Base-by-base conservation (phyloP, 352 stramenopile species). In the Phytopythium kandeliae region DNA sequence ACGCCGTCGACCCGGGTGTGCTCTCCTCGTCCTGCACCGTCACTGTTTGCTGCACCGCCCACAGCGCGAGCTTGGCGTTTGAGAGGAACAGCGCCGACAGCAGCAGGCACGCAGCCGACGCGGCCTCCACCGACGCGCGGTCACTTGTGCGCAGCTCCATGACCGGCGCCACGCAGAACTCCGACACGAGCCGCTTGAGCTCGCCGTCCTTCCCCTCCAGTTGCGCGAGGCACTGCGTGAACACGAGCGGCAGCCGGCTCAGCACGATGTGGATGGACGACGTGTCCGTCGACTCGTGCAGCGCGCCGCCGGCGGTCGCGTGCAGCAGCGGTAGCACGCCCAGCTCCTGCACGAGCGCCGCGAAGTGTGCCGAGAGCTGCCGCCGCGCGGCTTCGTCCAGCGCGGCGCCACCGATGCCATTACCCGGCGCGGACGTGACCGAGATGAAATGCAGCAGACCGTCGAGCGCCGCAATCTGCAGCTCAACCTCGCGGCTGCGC, bases 151-250 rank as follows among this genome's bases (percentile, higher is more conserved):
- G 68, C 9, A 72, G 65, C 3, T 50, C 58, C 0, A 92, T 41
- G 13, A 94, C 78, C 7, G 84, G 84, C 13, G 66, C 55, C 5
- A 91, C 78, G 40, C 84, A 92, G 62, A 63, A 87, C 41, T 87
- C 73, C 1, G 62, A 61, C 33, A 91, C 79, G 15, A 92, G 55
- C 25, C 78, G 72, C 69, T 89, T 78, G 10, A 91, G 54, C 44
- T 75, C 61, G 24, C 44, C 57, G 22, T 94, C 83, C 37, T 91
- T 74, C 17, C 58, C 58, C 30, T 89, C 82, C 30, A 92, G 79
- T 36, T 81, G 74, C 22, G 78, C 71, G 0, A 94, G 62, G n/a
- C 78, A 88, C 54, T 94, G 80, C n/a, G 83, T 92, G 48, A 92
- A 94, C 16, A 94, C 77, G 24, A 94, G 62, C 45, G 84, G 73